phyloP scores from a whole-genome alignment of 805 yeast species.

The Ogataea nonfermentans region DNA sequence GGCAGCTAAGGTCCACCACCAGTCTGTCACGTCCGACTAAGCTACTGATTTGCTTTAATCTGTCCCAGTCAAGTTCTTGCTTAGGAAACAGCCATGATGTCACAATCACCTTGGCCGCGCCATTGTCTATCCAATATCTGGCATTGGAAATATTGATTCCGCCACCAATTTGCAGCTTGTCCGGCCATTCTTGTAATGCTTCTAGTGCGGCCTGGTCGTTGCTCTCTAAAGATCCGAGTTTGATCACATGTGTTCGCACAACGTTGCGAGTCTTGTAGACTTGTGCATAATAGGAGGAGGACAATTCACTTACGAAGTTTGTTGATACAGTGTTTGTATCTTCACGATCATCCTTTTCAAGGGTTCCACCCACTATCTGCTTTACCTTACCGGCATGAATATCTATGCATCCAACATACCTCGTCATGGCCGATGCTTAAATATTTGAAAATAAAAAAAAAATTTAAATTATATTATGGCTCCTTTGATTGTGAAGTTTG shows the following conservation, averaged over 20 bases:
- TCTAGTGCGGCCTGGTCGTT: conserved; percentile 81
- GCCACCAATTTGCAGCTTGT: conserved; percentile 82
- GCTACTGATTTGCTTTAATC: conserved; percentile 49
- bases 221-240: conserved; percentile 70
- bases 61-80: conserved; percentile 48
- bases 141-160: conserved; percentile 82
- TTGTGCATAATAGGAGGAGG: conserved; percentile 72
- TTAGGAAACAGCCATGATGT: conserved; percentile 88
- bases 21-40: conserved; percentile 63
- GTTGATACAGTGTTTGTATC: conserved; percentile 49
- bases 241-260: conserved; percentile 87
- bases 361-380: conserved; percentile 94
- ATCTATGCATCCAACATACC: conserved; percentile 92
- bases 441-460: conserved; percentile 7
- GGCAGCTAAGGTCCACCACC: conserved; percentile 90
- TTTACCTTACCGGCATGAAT: conserved; percentile 93
- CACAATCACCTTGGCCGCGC: conserved; percentile 86
- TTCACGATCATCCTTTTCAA: conserved; percentile 53
- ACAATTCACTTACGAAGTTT: conserved; percentile 74
- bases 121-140: conserved; percentile 65
- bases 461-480: conserved; percentile 21
- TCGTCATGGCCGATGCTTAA: conserved; percentile 56
- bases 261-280: conserved; percentile 61
- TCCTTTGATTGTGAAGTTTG: conserved; percentile 50
- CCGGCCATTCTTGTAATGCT: conserved; percentile 76